Base-by-base conservation (phyloP, 805 yeast species). In the Suhomyces kilbournensis region DNA sequence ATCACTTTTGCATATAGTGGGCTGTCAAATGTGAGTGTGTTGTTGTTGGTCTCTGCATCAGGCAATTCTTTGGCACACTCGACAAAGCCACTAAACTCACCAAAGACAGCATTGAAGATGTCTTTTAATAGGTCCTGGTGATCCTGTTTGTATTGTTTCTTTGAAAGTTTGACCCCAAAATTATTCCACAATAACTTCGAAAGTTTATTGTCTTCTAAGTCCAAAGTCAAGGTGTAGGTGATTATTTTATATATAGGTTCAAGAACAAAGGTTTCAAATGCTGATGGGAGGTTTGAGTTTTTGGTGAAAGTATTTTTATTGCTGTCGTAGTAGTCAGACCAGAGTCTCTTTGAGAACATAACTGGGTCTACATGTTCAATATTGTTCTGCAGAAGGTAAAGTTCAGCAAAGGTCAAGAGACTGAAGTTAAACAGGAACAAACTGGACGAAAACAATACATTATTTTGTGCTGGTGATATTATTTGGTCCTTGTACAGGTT, bases 201-300 rank as follows among this genome's bases (percentile, higher is more conserved):
- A 15, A 90, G 63, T 0, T 70, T 70, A 6, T 55, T 51, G 3
- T 59, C 61, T 4, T 68, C 65, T 2, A 80, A 68, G 15, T 79
- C 79, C 34, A 78, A 74, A 0, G 90, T 76, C 9, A 93, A 62
- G 0, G 88, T 75, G 47, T 81, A 76, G 0, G 90, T 76, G 35
- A 85, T 69, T 7, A 92, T 64, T 64, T 93, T 92, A 70, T 91
- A 93, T 10, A 93, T 61, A 2, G 98, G 99, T 23, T 82, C 83
- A 7, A 91, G 69, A 7, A 94, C 76, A 59, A 90, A 86, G 44
- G 76, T 72, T 5, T 79, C 77, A 65, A 93, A 88, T 1, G 90
- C 65, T 49, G 82, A 40, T 59, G 70, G 43, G 47, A 54, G 30
- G 49, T 55, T 32, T 53, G 66, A 62, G 26, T 56, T 59, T 34